A percentile compares a stretch with the other conserved stretches of the same genome.
These are phyloP conservation scores for Plectranthus barbatus DNA, from an alignment of 257 asterid species.

Conservation along the genomic window DNA sequence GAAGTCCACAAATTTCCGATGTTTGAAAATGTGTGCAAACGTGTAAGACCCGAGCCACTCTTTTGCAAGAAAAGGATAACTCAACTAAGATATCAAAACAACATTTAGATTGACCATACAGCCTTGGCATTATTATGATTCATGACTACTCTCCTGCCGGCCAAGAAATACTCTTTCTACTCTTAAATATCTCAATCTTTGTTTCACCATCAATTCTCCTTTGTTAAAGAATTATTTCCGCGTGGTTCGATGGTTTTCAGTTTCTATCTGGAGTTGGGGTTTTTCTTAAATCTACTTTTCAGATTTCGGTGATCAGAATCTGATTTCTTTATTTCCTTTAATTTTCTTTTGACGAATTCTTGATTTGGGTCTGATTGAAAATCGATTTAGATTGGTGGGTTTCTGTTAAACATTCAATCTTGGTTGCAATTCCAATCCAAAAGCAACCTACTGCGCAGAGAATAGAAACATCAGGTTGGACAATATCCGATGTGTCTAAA, in stretches of 20 bases:
- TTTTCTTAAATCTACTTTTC: neutral
- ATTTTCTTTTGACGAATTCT: neutral
- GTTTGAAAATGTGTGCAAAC: neutral
- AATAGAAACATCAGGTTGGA: no score
- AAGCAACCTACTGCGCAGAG: no score
- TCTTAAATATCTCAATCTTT: neutral
- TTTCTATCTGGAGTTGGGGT: neutral
- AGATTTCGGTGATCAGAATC: constrained; percentile 26
- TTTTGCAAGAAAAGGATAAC: constrained; percentile 13
- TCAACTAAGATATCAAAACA: neutral
- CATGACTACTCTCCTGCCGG: constrained; percentile 26
- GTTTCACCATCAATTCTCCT: neutral
- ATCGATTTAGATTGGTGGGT: constrained; percentile 22
- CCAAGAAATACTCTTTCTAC: neutral
- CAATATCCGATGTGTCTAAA: no score
- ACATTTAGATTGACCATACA: neutral
- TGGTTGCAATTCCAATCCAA: constrained; percentile 39
- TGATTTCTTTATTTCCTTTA: neutral
- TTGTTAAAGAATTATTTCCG: neutral
- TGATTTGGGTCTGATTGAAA: constrained; percentile 21
- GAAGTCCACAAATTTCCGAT: constrained; percentile 15
- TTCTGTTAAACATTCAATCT: constrained; percentile 29
- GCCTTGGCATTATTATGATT: neutral
- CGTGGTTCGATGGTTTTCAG: neutral
- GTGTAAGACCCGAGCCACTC: constrained; percentile 19